Percentiles rank a stretch among this genome's conserved stretches.
These are phyloP conservation scores for Kalmanozyma brasiliensis DNA, from an alignment of 1,284 basidiomycete genomes.

Conservation along the genomic window DNA sequence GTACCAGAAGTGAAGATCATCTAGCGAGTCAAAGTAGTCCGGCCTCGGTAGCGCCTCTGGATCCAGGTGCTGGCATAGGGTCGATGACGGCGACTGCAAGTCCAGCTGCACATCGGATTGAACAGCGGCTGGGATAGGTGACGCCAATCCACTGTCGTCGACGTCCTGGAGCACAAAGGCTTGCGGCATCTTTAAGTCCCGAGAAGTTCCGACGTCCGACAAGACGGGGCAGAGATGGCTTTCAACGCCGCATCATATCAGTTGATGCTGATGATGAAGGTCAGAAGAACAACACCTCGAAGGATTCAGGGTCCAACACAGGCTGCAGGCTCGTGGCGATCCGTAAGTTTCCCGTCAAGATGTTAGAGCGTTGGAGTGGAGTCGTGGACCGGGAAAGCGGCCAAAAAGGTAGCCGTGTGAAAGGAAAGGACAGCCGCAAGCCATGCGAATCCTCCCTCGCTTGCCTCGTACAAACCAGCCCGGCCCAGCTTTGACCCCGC, in stretches of 20 bases:
- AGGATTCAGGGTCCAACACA: conserved; percentile 17
- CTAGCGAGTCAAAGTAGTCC: conserved; percentile 38
- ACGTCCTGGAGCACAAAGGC: neutral
- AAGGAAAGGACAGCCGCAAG: neutral
- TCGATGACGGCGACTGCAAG: conserved; percentile 23
- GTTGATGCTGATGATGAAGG: neutral
- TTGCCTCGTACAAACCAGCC: neutral
- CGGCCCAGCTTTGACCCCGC: conserved; percentile 10
- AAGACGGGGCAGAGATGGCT: no score
- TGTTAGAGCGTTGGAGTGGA: no score
- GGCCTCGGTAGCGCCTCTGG: conserved; percentile 32
- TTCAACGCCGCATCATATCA: no score
- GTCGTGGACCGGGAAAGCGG: neutral
- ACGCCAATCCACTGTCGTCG: no score
- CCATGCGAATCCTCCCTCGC: conserved; percentile 1
- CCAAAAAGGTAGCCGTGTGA: conserved; percentile 25
- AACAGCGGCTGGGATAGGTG: neutral
- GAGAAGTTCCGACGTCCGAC: neutral
- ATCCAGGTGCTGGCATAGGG: conserved; percentile 38
- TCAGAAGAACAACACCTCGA: neutral
- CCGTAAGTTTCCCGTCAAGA: neutral
- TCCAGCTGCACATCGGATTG: conserved; percentile 10
- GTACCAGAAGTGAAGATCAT: conserved; percentile 40
- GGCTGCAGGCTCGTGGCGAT: neutral
- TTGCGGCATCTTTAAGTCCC: conserved; percentile 14